Base-by-base conservation (phyloP, 768 basidiomycete species). In the Collybia nuda region DNA sequence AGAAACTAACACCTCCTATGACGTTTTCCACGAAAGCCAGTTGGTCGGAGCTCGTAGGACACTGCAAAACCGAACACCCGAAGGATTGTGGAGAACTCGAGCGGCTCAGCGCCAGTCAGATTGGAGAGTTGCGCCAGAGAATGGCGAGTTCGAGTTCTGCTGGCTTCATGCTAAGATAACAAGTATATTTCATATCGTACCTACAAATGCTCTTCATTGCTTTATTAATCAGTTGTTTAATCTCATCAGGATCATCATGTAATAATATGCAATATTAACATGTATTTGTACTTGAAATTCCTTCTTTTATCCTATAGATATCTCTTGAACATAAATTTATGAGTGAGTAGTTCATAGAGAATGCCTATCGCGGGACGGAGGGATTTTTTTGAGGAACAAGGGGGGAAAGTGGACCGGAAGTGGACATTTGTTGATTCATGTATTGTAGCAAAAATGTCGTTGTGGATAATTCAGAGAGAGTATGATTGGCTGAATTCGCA, bases 31-130 rank as follows among this genome's bases (percentile, higher is more conserved):
- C 18, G 2, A 56, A 51, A 15, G 64, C 69, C 7, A 57, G 52
- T 7, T 70, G 68, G 69, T 46, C 48, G 7, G 67, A 65, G 17
- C 62, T 73, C 11, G 55, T 67, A 8, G 61, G 62, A 3, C 71
- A 73, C 49, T 65, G 62, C 49, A 58, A 63, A 56, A 40, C 35
- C 1, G 61, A 58, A 17, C 71, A 73, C 44, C 57, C 66, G 5
- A 62, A 65, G 17, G 58, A 55, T 6, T 71, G 67, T 37, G 57
- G 58, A 24, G 68, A 66, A 39, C 50, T 73, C 18, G 67, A 67
- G 40, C 61, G 54, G 53, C 50, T 71, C 43, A 59, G 57, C 8
- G 61, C 66, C 0, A 58, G 56, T 35, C 68, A 71, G 58, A 59
- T 73, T 14, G 63, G 65, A 15, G 71, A 73, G 56, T 61, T 63